Evolutionary conservation across 805 yeast genomes (phyloP).

Genomic region (Blastobotrys americana): DNA sequence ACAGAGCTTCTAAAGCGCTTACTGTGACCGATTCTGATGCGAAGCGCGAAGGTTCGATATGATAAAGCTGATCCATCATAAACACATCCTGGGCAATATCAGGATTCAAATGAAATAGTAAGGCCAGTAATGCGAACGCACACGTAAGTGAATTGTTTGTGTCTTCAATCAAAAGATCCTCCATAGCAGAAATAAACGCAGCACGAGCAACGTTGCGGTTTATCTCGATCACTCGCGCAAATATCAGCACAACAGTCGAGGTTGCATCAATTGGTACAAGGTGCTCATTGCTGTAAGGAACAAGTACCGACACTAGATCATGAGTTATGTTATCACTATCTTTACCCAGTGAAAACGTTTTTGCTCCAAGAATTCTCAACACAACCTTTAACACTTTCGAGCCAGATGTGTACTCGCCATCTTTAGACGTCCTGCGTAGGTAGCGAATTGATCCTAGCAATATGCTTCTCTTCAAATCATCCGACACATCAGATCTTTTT

Average conservation of each 20-base stretch:
- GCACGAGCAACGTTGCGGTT: conserved; percentile 1
- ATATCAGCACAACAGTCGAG: conserved; percentile 8
- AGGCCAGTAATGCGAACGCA: conserved; percentile 25
- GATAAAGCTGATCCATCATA: conserved; percentile 14
- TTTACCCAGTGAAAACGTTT: neutral
- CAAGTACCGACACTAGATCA: neutral
- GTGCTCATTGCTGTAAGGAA: conserved; percentile 1
- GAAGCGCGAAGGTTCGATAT: conserved; percentile 12
- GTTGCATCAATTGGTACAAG: conserved; percentile 3
- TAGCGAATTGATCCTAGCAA: neutral
- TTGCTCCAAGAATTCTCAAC: neutral
- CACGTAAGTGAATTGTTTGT: conserved; percentile 11
- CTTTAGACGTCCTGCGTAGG: neutral
- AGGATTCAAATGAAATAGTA: conserved; percentile 25
- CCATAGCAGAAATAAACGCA: conserved; percentile 9
- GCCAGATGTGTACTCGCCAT: neutral
- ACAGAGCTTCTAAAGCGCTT: conserved; percentile 28
- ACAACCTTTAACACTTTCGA: neutral
- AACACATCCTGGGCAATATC: conserved; percentile 23
- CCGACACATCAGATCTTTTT: neutral
- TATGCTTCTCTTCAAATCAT: neutral
- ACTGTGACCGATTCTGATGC: conserved; percentile 18
- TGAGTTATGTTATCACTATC: neutral
- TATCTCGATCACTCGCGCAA: conserved; percentile 12
- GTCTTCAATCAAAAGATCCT: conserved; percentile 13